These are phyloP conservation scores for Agaricus bisporus DNA, from an alignment of 768 basidiomycete genomes.

Conservation along the genomic window DNA sequence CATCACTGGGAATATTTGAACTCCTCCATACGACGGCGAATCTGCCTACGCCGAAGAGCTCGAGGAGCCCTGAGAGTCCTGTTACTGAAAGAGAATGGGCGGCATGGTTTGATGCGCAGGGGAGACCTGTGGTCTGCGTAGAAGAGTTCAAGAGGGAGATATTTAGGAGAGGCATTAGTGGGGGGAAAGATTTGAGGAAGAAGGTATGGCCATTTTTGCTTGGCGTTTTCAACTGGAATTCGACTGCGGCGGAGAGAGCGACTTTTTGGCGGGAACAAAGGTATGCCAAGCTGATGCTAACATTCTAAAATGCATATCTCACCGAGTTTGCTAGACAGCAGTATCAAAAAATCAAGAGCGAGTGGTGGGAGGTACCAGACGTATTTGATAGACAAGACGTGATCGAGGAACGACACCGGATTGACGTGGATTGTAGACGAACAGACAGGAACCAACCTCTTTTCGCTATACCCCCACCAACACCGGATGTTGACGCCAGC, in stretches of 20 bases:
- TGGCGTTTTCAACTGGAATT: conserved; percentile 79
- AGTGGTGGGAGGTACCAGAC: conserved; percentile 82
- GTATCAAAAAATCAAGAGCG: conserved; percentile 66
- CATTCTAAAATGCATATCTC: background rate
- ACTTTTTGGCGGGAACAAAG: conserved; percentile 57
- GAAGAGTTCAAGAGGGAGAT: conserved; percentile 74
- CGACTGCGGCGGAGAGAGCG: conserved; percentile 53
- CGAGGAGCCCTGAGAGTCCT: conserved; percentile 75
- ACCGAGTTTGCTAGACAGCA: conserved; percentile 37
- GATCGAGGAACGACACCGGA: conserved; percentile 89
- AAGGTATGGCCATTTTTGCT: conserved; percentile 90
- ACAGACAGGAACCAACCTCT: conserved; percentile 93
- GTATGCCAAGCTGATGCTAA: conserved; percentile 26
- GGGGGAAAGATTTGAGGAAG: conserved; percentile 51
- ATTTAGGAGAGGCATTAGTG: conserved; percentile 66
- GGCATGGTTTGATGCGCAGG: conserved; percentile 73
- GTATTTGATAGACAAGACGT: conserved; percentile 77
- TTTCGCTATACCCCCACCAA: conserved; percentile 49
- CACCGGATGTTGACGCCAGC: conserved; percentile 21
- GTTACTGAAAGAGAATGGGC: conserved; percentile 69
- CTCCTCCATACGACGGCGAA: conserved; percentile 73
- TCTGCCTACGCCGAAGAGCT: conserved; percentile 75
- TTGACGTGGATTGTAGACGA: conserved; percentile 94
- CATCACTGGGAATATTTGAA: conserved; percentile 84
- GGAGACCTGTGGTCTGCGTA: conserved; percentile 54